phyloP scores from a whole-genome alignment of 495 filamentous ascomycete species.

The Aspergillus heteromorphus region DNA sequence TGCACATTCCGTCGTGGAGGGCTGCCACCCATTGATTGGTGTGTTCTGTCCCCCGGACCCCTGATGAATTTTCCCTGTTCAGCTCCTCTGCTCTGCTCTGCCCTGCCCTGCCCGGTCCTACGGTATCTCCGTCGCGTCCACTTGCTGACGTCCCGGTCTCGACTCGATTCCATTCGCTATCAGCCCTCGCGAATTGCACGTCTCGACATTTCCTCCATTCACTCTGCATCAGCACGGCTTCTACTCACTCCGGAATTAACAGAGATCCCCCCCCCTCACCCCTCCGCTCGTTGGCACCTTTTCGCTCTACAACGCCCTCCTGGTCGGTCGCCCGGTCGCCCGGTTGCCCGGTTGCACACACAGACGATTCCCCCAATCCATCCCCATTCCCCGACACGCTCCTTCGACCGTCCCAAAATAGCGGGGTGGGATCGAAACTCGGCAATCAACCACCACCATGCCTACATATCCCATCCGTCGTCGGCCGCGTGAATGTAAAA shows the following conservation, averaged over 20 bases:
- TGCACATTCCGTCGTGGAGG: background rate
- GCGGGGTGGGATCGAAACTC: constrained; percentile 13
- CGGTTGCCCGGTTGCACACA: constrained; percentile 7
- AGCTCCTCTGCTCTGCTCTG: too few relatives aligned
- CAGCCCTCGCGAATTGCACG: background rate
- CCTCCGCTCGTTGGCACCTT: too few relatives aligned
- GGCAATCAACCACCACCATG: constrained; percentile 17
- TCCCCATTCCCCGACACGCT: constrained; percentile 13
- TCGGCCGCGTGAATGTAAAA: constrained; percentile 45
- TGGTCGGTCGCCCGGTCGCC: too few relatives aligned
- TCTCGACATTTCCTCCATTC: background rate
- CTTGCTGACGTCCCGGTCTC: background rate
- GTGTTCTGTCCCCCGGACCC: background rate
- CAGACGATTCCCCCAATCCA: background rate
- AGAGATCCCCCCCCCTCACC: too few relatives aligned
- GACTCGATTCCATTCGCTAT: background rate
- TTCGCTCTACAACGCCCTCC: too few relatives aligned
- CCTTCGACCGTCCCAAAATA: constrained; percentile 7
- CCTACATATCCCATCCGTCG: constrained; percentile 41
- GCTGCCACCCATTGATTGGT: background rate
- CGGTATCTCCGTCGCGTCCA: constrained; percentile 1
- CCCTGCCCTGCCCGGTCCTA: background rate
- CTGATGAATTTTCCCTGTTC: constrained; percentile 1
- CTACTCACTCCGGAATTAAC: background rate
- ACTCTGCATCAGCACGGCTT: too few relatives aligned